Evolutionary conservation across 2,329 filamentous ascomycete species (phyloP).

Genomic region (Colletotrichum tamarilloi): DNA sequence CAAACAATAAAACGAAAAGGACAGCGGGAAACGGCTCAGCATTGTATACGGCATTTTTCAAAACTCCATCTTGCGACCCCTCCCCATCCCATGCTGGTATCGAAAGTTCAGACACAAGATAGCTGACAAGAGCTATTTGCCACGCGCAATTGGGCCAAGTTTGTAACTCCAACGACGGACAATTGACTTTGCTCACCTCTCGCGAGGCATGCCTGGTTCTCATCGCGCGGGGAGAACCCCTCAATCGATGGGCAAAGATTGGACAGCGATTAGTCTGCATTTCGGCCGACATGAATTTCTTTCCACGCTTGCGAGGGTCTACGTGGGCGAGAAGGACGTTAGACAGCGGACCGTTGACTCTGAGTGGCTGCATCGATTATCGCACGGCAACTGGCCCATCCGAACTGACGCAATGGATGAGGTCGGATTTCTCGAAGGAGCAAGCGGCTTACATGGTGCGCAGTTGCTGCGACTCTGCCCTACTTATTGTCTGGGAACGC

Average conservation of each 20-base stretch:
- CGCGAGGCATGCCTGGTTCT: slow-evolving; percentile 20
- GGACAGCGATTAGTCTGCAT: slow-evolving; percentile 35
- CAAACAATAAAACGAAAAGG: not conserved
- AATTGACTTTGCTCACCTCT: slow-evolving; percentile 14
- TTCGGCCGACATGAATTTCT: slow-evolving; percentile 18
- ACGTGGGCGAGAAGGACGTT: slow-evolving; percentile 3
- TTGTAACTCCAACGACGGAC: slow-evolving; percentile 1
- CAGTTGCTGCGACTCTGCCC: slow-evolving; percentile 30
- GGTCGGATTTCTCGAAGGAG: slow-evolving; percentile 26
- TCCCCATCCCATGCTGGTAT: slow-evolving; percentile 21
- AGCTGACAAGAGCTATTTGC: slow-evolving; percentile 33
- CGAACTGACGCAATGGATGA: slow-evolving; percentile 28
- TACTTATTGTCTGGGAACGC: slow-evolving; percentile 5
- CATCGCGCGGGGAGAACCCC: slow-evolving; percentile 28
- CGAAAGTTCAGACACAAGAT: slow-evolving; percentile 13
- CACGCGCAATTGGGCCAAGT: slow-evolving; percentile 21
- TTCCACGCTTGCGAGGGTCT: slow-evolving; percentile 31
- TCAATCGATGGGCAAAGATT: slow-evolving; percentile 32
- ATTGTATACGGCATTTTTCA: slow-evolving; percentile 22
- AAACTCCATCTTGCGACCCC: slow-evolving; percentile 11
- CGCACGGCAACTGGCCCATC: slow-evolving; percentile 21
- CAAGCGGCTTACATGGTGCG: slow-evolving; percentile 15
- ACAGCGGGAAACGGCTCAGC: slow-evolving; percentile 10
- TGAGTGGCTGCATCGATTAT: slow-evolving; percentile 24
- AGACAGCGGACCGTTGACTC: slow-evolving; percentile 16